Evolutionary conservation across 176 grass and related monocot genomes (phyloP), one percentile per base, ranked within the genome.

Genomic region (Miscanthus lutarioriparius): DNA sequence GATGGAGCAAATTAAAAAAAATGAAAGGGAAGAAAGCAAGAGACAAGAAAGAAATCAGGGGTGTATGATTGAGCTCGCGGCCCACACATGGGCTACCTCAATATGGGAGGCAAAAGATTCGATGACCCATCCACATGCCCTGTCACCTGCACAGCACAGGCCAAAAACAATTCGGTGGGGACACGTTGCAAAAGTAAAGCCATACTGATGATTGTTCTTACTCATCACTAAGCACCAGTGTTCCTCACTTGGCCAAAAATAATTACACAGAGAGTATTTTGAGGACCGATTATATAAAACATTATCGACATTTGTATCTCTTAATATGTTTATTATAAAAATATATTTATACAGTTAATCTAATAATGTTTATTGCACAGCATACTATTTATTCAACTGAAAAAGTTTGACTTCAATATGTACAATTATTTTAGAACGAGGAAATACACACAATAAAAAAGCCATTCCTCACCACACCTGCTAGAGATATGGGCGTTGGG

Each of bases 61-160:
- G 11, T 85, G 83, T 12, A 77, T 77, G 83, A 83, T 88, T 64
- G 37, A 85, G 69, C 40, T 39, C 30, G 43, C 11, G 66, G 75
- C 20, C 48, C n/a, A 76, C 71, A 85, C 77, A 64, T 76, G 77
- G 62, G 61, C 75, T 85, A 81, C 87, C 87, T 61, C 28, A 69
- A 80, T n/a, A 76, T n/a, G 51, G 71, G 87, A 67, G 77, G 64
- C 87, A 77, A 63, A 86, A 64, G 40, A 85, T 81, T 25, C n/a
- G 16, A 53, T 38, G 54, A 38, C 54, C 66, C 67, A 28, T 80
- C 70, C 77, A 80, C 62, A 85, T 71, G 65, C 44, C 45, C 5
- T 20, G 1, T 59, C 23, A 48, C 70, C 36, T 20, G 68, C 80
- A 67, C 67, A 4, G 45, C 43, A 64, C 36, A 43, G 14, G 25